These are phyloP conservation scores for Fonsecaea monophora DNA, from an alignment of 2,329 filamentous ascomycete genomes.

Conservation along the genomic window DNA sequence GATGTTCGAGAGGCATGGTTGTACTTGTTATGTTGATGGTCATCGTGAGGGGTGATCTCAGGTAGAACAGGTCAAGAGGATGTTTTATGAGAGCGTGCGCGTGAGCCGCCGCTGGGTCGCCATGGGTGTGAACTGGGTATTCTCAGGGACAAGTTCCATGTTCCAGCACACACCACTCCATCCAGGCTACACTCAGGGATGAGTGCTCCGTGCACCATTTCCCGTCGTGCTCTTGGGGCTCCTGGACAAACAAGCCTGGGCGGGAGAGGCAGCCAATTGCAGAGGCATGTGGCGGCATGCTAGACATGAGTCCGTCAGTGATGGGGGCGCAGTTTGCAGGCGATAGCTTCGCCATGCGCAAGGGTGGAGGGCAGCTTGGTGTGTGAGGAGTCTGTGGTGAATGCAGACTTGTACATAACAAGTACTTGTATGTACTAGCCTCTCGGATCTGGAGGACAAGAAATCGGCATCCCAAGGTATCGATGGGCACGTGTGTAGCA, in stretches of 20 bases:
- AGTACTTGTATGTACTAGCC: neutral
- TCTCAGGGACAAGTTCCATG: slow-evolving; percentile 3
- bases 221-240: neutral
- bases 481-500: too few species aligned
- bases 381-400: neutral
- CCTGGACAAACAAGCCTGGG: neutral
- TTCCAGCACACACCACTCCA: neutral
- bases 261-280: slow-evolving; percentile 22
- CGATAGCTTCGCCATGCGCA: neutral
- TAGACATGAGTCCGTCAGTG: slow-evolving; percentile 14
- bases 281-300: slow-evolving; percentile 15
- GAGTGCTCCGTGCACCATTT: neutral
- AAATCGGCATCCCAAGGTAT: too few species aligned
- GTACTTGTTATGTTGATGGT: neutral
- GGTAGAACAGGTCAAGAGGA: neutral
- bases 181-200: neutral
- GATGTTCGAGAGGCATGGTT: neutral
- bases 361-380: neutral
- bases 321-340: slow-evolving; percentile 17
- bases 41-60: neutral
- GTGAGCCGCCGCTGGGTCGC: neutral
- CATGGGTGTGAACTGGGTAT: neutral
- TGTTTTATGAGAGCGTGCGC: neutral
- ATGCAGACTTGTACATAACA: too few species aligned
- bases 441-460: neutral